phyloP scores from a whole-genome alignment of 2,329 filamentous ascomycete species.

The Hysterium pulicare region DNA sequence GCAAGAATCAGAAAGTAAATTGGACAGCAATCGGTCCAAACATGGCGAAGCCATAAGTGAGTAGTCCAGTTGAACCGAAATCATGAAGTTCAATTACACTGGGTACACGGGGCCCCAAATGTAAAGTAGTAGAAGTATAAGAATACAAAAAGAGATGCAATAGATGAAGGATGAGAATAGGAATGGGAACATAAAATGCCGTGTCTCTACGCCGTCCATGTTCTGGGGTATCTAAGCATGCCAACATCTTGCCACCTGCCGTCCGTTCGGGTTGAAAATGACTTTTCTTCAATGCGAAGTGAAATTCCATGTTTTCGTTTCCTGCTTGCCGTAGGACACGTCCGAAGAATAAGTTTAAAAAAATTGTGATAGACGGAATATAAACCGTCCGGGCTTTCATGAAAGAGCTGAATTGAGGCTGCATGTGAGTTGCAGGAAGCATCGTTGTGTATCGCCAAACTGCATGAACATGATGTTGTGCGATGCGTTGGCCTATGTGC shows the following conservation, averaged over 20 bases:
- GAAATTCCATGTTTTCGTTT: no score
- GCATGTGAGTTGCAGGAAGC: background rate
- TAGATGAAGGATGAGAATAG: slow-evolving; percentile 4
- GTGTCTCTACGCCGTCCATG: slow-evolving; percentile 9
- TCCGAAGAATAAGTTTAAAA: background rate
- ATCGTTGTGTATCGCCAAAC: background rate
- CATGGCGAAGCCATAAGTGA: no score
- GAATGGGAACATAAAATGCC: slow-evolving; percentile 3
- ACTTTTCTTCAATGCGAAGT: no score
- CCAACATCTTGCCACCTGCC: slow-evolving; percentile 7
- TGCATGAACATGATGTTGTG: background rate
- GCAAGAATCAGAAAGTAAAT: no score
- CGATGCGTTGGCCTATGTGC: background rate
- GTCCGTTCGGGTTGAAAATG: background rate
- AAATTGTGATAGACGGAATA: background rate
- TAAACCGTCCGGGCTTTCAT: background rate
- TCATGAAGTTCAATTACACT: no score
- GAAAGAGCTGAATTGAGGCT: background rate
- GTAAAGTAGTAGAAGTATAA: no score
- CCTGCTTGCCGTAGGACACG: background rate
- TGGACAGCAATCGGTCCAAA: no score
- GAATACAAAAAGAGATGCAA: background rate
- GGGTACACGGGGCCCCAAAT: no score
- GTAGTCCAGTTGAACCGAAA: no score
- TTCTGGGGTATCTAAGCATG: slow-evolving; percentile 18